A percentile compares a stretch with the other conserved stretches of the same genome.
Conservation (phyloP, 2,329 filamentous ascomycete genomes). For the Hysterium pulicare region DNA sequence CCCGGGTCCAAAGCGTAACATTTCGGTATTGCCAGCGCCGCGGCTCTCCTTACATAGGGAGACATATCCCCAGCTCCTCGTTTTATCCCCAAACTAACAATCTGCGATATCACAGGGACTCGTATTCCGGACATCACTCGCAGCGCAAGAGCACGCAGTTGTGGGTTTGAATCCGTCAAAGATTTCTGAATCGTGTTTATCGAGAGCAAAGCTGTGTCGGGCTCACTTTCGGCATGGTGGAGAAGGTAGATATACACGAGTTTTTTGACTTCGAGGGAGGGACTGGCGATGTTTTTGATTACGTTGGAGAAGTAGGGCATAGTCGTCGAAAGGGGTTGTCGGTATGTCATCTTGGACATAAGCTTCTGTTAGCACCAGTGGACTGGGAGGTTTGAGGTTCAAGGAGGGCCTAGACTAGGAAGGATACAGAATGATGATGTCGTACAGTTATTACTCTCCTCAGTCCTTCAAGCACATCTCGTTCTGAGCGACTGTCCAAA, state of each 20-base stretch:
- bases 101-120: slow-evolving; percentile 97
- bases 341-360: slow-evolving; percentile 80
- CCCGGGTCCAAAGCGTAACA: slow-evolving; percentile 88
- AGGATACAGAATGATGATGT: slow-evolving; percentile 9
- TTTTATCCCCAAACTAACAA: slow-evolving; percentile 93
- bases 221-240: slow-evolving; percentile 92
- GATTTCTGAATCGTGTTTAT: slow-evolving; percentile 99
- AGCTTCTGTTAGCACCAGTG: not conserved
- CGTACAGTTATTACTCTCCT: slow-evolving; percentile 81
- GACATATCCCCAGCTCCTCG: slow-evolving; percentile 93
- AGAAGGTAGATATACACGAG: slow-evolving; percentile 98
- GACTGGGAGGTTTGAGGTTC: not conserved
- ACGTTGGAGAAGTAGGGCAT: slow-evolving; percentile 95
- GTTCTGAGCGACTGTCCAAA: slow-evolving; percentile 87
- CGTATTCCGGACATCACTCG: slow-evolving; percentile 96
- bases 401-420: too few relatives aligned
- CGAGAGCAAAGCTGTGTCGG: slow-evolving; percentile 88
- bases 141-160: slow-evolving; percentile 85
- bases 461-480: slow-evolving; percentile 88
- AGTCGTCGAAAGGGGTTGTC: slow-evolving; percentile 65
- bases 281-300: slow-evolving; percentile 94
- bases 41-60: slow-evolving; percentile 85
- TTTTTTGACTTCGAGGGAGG: slow-evolving; percentile 93
- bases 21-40: slow-evolving; percentile 90
- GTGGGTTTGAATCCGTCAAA: slow-evolving; percentile 84